Percentiles rank a stretch among this genome's conserved stretches.
These are phyloP conservation scores for Rhododendron simsii DNA, from an alignment of 148 eudicot genomes.

Conservation along the genomic window DNA sequence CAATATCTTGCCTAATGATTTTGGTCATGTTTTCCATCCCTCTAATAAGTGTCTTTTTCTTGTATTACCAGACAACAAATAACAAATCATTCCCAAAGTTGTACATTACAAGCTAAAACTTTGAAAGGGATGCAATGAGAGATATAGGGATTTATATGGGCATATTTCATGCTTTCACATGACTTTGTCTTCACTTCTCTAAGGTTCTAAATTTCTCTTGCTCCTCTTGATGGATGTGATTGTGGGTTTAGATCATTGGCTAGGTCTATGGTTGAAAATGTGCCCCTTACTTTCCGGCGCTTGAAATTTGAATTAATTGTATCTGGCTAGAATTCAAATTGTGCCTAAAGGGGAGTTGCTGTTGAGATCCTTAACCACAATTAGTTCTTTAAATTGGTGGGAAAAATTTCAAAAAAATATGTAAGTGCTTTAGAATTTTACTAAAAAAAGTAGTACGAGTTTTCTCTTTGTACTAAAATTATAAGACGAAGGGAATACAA, in stretches of 20 bases:
- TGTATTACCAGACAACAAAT: not conserved
- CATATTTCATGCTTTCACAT: not conserved
- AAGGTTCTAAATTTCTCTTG: constrained; percentile 1
- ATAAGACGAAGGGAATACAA: not conserved
- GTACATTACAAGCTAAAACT: not conserved
- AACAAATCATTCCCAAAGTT: constrained; percentile 3
- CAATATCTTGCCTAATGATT: constrained; percentile 10
- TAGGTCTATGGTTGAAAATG: not conserved
- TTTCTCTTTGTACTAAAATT: not conserved
- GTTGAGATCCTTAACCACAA: not conserved
- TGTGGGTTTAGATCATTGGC: not conserved
- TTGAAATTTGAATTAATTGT: constrained; percentile 4
- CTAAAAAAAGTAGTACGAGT: not conserved
- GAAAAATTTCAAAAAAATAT: not conserved
- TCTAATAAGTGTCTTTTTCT: not conserved
- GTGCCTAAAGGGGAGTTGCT: not conserved
- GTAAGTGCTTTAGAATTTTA: not conserved
- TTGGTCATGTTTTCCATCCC: not conserved
- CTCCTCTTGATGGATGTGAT: not conserved
- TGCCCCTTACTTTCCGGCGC: not conserved
- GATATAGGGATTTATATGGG: not conserved
- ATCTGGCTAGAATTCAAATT: not conserved
- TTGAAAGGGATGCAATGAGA: constrained; percentile 8
- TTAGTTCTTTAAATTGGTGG: not conserved
- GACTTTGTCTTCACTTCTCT: not conserved